A percentile compares a stretch with the other conserved stretches of the same genome.
Conservation (phyloP, 225 moss, liverwort and hornwort genomes). For the Asterella californica region DNA sequence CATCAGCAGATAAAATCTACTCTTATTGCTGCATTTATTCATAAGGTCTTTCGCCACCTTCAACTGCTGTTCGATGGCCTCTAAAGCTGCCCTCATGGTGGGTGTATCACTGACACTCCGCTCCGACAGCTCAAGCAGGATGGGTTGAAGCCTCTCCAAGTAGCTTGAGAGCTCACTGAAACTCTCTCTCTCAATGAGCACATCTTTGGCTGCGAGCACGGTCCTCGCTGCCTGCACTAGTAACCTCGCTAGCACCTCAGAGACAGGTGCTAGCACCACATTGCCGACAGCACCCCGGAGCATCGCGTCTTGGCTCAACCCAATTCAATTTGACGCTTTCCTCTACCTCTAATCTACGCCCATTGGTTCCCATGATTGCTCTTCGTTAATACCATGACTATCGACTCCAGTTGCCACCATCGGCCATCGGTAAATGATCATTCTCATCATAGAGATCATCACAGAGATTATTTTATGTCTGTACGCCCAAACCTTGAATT, state of each 20-base stretch:
- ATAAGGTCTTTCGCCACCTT: slow-evolving; percentile 46
- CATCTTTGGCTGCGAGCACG: slow-evolving; percentile 57
- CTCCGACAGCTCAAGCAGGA: slow-evolving; percentile 56
- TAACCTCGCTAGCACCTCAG: slow-evolving; percentile 69
- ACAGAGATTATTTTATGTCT: not conserved
- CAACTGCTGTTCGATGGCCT: slow-evolving; percentile 60
- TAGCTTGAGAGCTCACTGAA: slow-evolving; percentile 60
- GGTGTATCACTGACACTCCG: slow-evolving; percentile 58
- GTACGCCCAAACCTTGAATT: not conserved
- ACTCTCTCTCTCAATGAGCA: slow-evolving; percentile 65
- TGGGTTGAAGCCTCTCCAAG: slow-evolving; percentile 57
- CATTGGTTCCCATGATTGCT: slow-evolving; percentile 6
- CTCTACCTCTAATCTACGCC: slow-evolving; percentile 13
- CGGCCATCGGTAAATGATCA: not conserved
- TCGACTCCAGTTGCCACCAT: not conserved
- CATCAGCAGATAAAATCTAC: slow-evolving; percentile 73
- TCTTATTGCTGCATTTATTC: slow-evolving; percentile 53
- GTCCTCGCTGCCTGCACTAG: slow-evolving; percentile 52
- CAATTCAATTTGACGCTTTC: not conserved
- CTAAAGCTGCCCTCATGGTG: slow-evolving; percentile 59
- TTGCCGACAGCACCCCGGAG: slow-evolving; percentile 56
- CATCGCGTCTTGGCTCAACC: slow-evolving; percentile 37
- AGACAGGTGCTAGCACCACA: slow-evolving; percentile 51
- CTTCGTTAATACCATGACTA: not conserved
- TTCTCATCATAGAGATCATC: not conserved